These are phyloP conservation scores for Boletus coccyginus DNA, from an alignment of 768 basidiomycete species.

Conservation along the genomic window DNA sequence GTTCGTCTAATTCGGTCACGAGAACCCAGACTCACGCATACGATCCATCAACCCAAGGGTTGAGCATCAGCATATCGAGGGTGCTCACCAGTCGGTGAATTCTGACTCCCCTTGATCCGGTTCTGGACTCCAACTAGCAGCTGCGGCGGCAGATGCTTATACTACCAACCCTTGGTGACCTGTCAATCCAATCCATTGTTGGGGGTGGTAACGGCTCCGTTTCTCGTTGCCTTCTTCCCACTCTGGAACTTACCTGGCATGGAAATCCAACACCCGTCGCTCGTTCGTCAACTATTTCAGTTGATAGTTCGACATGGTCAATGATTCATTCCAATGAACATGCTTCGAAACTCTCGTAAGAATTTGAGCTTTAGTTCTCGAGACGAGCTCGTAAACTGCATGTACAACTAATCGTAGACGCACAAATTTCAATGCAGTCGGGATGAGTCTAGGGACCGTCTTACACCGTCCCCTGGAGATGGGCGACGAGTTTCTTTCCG, in stretches of 20 bases:
- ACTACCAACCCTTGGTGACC: not conserved
- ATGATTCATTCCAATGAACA: slow-evolving; percentile 6
- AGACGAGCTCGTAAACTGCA: not conserved
- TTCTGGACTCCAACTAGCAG: slow-evolving; percentile 3
- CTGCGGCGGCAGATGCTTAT: not conserved
- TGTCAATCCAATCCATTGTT: not conserved
- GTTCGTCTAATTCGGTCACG: not conserved
- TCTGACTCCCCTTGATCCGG: slow-evolving; percentile 2
- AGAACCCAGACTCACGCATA: slow-evolving; percentile 1
- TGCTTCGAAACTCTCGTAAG: not conserved
- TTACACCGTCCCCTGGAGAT: slow-evolving; percentile 37
- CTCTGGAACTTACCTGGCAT: not conserved
- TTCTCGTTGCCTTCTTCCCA: not conserved
- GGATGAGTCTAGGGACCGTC: not conserved
- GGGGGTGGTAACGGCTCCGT: not conserved
- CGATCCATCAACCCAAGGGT: slow-evolving; percentile 10
- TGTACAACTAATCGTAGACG: slow-evolving; percentile 19
- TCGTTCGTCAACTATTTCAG: not conserved
- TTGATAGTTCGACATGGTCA: not conserved
- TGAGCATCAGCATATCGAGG: slow-evolving; percentile 4
- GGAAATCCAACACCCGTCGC: not conserved
- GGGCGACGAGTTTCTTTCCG: slow-evolving; percentile 43
- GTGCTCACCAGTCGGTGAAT: slow-evolving; percentile 5
- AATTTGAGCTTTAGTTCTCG: not conserved
- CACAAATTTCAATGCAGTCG: not conserved